phyloP scores from a whole-genome alignment of 2,329 filamentous ascomycete species.

The Harringtonia aguacate region DNA sequence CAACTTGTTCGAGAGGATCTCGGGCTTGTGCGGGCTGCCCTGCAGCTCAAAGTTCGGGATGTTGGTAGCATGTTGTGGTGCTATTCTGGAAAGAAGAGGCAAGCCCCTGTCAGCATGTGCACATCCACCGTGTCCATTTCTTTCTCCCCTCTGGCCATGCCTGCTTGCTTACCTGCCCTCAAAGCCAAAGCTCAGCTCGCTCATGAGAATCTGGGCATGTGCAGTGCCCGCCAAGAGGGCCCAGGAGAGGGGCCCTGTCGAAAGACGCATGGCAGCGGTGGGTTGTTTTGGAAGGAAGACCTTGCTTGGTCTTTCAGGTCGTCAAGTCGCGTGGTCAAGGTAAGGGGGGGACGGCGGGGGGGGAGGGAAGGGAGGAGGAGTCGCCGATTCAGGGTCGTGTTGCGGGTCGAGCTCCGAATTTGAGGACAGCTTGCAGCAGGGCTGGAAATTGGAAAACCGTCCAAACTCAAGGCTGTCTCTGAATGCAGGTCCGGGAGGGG shows the following conservation, averaged over 20 bases:
- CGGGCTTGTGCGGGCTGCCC: constrained; percentile 43
- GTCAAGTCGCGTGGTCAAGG: neutral
- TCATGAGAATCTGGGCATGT: constrained; percentile 57
- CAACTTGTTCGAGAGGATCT: constrained; percentile 76
- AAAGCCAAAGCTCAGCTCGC: constrained; percentile 69
- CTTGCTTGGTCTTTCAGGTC: neutral
- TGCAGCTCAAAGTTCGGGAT: constrained; percentile 45
- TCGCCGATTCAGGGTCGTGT: neutral
- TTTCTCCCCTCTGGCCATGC: neutral
- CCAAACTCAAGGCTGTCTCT: neutral
- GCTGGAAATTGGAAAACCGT: too few species aligned
- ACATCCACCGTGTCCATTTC: neutral
- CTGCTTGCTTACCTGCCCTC: constrained; percentile 39
- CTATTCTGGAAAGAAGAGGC: constrained; percentile 41
- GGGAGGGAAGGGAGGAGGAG: too few species aligned
- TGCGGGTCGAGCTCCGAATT: neutral
- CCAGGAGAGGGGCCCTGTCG: constrained; percentile 9
- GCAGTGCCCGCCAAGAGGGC: constrained; percentile 23
- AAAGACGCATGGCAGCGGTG: constrained; percentile 8
- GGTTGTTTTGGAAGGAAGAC: too few species aligned
- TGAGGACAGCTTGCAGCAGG: constrained; percentile 13
- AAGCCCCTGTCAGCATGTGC: neutral
- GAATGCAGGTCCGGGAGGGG: neutral
- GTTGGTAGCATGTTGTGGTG: constrained; percentile 41
- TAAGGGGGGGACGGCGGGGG: too few species aligned